Percentiles rank a stretch among this genome's conserved stretches.
Evolutionary conservation across 108 stramenopile species (phyloP).

Genomic region (Pseudonitzschia pungens): DNA sequence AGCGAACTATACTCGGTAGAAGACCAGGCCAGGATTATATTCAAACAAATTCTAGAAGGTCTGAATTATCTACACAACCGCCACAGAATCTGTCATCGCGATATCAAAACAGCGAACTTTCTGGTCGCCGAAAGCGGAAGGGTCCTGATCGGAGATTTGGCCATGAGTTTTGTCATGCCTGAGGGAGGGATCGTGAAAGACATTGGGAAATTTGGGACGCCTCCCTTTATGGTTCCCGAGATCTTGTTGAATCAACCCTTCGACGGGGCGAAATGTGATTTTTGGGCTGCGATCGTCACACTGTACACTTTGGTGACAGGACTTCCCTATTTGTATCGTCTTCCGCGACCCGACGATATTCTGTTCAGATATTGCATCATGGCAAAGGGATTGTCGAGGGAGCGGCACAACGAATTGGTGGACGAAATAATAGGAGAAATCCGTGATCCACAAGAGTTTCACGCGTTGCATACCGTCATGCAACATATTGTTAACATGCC

Average conservation of each 20-base stretch:
- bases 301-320: slow-evolving; percentile 8
- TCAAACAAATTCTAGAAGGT: slow-evolving; percentile 45
- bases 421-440: not conserved
- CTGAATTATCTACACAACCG: slow-evolving; percentile 26
- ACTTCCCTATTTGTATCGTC: slow-evolving; percentile 11
- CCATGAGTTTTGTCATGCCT: slow-evolving; percentile 63
- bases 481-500: not conserved
- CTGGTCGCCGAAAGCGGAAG: slow-evolving; percentile 34
- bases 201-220: slow-evolving; percentile 53
- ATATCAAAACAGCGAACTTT: slow-evolving; percentile 60
- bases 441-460: not conserved
- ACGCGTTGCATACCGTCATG: not conserved
- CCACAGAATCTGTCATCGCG: slow-evolving; percentile 48
- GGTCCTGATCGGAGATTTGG: slow-evolving; percentile 47
- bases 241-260: slow-evolving; percentile 38
- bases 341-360: slow-evolving; percentile 12
- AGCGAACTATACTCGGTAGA: not conserved
- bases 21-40: slow-evolving; percentile 27
- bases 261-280: slow-evolving; percentile 67
- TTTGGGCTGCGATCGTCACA: slow-evolving; percentile 23
- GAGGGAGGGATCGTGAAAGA: slow-evolving; percentile 25
- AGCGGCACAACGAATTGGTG: slow-evolving; percentile 12
- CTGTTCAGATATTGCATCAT: slow-evolving; percentile 17
- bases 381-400: slow-evolving; percentile 12
- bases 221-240: slow-evolving; percentile 63